Base-by-base conservation (phyloP, 2,329 filamentous ascomycete species). In the Fusarium gaditjirri region DNA sequence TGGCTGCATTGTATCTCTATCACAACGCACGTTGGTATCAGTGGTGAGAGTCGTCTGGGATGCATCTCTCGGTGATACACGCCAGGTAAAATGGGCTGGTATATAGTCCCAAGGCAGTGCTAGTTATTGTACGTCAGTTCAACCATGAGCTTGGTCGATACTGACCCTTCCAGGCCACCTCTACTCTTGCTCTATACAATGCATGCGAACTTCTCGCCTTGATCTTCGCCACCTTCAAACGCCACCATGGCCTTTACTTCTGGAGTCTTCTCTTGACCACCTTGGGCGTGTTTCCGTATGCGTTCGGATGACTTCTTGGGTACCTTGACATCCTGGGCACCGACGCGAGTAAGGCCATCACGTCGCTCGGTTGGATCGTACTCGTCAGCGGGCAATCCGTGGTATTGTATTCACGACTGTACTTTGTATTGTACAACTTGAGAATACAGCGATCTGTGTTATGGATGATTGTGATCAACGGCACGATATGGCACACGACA, bases 401-500 rank as follows among this genome's bases (percentile, higher is more conserved):
- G 6, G 62, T 71, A 5, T 3, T 71, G 4, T 68, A 56, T 16
- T 68, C 47, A 5, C 53, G 68, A 2, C 43, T 68, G 1, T 53
- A 71, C 21, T 23, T 63, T 14, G 56, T 68, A 0, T 7, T 59
- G 11, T 52, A 19, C 6, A 43, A 53, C 36, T 3, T 27, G 4
- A 33, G 19, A 6, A 63, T 68, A 52, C 57, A 62, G 21, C 47
- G 67, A 7, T 57, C 35, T n/a, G 62, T 71, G 8, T 12, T 71
- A 1, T 70, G 62, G 67, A 68, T 60, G 62, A 71, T 68, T 41
- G 35, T 68, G 4, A n/a, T 64, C 29, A 71, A 71, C 5, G 46
- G 68, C 5, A 38, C n/a, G 14, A 31, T 47, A 23, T 71, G 67
- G 67, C 67, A 71, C 19, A 67, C 61, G 16, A 55, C 56, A 3